These are phyloP conservation scores for Yueomyces sp. DNA, from an alignment of 805 yeast species.

Conservation along the genomic window DNA sequence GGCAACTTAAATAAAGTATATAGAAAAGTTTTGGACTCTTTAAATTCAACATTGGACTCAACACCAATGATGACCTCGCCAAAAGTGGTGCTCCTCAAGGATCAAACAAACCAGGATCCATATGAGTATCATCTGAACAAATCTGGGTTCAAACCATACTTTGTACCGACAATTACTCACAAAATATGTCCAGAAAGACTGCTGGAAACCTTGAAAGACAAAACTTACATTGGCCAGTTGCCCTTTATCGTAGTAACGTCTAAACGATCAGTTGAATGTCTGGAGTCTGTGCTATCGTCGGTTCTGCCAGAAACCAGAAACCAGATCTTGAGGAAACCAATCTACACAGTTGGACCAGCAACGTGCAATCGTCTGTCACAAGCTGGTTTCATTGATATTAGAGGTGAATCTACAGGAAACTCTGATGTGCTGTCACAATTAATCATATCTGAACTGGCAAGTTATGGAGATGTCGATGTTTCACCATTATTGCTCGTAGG, in stretches of 20 bases:
- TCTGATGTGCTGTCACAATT: constrained; percentile 58
- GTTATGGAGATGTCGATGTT: constrained; percentile 3
- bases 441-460: constrained; percentile 29
- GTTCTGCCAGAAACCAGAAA: not conserved
- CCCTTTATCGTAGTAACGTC: constrained; percentile 67
- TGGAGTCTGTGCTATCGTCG: constrained; percentile 32
- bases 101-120: constrained; percentile 36
- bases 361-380: constrained; percentile 45
- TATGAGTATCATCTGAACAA: constrained; percentile 35
- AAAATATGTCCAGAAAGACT: constrained; percentile 33
- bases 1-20: too few species aligned
- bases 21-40: too few species aligned
- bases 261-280: constrained; percentile 81
- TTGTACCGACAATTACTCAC: constrained; percentile 67
- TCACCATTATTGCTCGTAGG: constrained; percentile 64
- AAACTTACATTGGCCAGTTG: constrained; percentile 27
- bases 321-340: constrained; percentile 33
- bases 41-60: too few species aligned
- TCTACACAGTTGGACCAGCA: constrained; percentile 88
- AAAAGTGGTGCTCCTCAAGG: not conserved
- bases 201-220: constrained; percentile 29
- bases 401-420: constrained; percentile 74
- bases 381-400: constrained; percentile 53
- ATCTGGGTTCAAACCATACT: constrained; percentile 32
- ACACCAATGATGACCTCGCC: not conserved